phyloP scores from a whole-genome alignment of 2,329 filamentous ascomycete genomes.

The Colletotrichum liriopes region DNA sequence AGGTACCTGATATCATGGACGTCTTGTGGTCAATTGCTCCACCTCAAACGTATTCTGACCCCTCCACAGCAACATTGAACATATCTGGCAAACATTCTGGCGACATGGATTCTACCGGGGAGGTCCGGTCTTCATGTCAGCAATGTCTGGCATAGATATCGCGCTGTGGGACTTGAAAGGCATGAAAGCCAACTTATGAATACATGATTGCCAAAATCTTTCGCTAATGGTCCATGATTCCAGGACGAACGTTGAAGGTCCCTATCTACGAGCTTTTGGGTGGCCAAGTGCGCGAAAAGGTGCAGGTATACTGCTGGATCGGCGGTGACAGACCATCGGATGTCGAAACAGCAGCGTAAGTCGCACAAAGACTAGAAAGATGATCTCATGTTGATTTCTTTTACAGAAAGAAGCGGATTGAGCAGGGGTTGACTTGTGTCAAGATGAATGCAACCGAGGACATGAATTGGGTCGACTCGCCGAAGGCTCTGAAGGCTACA shows the following conservation, averaged over 20 bases:
- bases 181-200: constrained; percentile 46
- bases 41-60: constrained; percentile 53
- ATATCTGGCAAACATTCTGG: constrained; percentile 79
- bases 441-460: constrained; percentile 83
- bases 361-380: not conserved
- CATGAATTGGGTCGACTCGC: constrained; percentile 77
- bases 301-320: constrained; percentile 80
- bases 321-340: constrained; percentile 76
- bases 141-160: constrained; percentile 80
- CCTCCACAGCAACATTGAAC: constrained; percentile 73
- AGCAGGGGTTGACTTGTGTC: constrained; percentile 71
- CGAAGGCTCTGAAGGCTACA: constrained; percentile 68
- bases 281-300: constrained; percentile 75
- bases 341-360: constrained; percentile 70
- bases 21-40: not conserved
- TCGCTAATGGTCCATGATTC: not conserved
- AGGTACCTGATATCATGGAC: not conserved
- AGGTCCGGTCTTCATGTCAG: constrained; percentile 80
- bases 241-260: constrained; percentile 55
- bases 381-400: not conserved
- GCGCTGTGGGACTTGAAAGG: constrained; percentile 79
- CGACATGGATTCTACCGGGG: constrained; percentile 78
- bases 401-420: constrained; percentile 63
- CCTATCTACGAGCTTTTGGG: constrained; percentile 78
- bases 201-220: too few species aligned